phyloP scores from a whole-genome alignment of 768 basidiomycete genomes.

The Royoungia palumana region DNA sequence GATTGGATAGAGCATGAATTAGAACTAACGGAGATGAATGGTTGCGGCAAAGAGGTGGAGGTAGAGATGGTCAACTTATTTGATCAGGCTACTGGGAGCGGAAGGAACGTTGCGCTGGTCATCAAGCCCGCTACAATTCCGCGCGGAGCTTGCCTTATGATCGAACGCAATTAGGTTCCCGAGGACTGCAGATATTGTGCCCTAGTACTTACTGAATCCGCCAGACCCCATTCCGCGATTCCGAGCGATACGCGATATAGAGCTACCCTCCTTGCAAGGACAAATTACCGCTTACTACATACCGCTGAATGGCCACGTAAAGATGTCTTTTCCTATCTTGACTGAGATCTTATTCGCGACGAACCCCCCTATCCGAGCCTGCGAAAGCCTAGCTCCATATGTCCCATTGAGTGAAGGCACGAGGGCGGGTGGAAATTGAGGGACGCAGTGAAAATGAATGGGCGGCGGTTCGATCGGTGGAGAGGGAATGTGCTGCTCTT shows the following conservation, averaged over 20 bases:
- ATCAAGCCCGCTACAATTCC: conserved; percentile 34
- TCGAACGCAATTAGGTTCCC: conserved; percentile 4
- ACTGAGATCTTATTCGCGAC: conserved; percentile 52
- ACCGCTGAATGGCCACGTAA: conserved; percentile 41
- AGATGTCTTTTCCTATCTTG: conserved; percentile 69
- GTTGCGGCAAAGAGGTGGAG: conserved; percentile 25
- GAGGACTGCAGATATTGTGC: conserved; percentile 1
- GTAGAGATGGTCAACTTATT: conserved; percentile 63
- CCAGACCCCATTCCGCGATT: conserved; percentile 5
- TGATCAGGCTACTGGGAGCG: conserved; percentile 69
- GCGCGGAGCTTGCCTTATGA: conserved; percentile 1
- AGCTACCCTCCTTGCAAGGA: conserved; percentile 3
- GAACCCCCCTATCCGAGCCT: conserved; percentile 46
- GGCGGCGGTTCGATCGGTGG: conserved; percentile 7
- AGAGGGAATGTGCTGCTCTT: conserved; percentile 6
- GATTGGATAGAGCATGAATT: conserved; percentile 50
- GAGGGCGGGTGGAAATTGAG: conserved; percentile 46
- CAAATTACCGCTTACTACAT: conserved; percentile 9
- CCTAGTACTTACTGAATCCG: not conserved
- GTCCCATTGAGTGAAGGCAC: conserved; percentile 48
- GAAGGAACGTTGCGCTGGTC: conserved; percentile 65
- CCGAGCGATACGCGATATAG: conserved; percentile 6
- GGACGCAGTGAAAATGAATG: conserved; percentile 44
- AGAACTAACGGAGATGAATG: conserved; percentile 26
- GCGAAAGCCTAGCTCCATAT: conserved; percentile 41